A percentile compares a stretch with the other conserved stretches of the same genome.
These are phyloP conservation scores for Flaveria sonorensis DNA, from an alignment of 129 eudicot species.

Conservation along the genomic window DNA sequence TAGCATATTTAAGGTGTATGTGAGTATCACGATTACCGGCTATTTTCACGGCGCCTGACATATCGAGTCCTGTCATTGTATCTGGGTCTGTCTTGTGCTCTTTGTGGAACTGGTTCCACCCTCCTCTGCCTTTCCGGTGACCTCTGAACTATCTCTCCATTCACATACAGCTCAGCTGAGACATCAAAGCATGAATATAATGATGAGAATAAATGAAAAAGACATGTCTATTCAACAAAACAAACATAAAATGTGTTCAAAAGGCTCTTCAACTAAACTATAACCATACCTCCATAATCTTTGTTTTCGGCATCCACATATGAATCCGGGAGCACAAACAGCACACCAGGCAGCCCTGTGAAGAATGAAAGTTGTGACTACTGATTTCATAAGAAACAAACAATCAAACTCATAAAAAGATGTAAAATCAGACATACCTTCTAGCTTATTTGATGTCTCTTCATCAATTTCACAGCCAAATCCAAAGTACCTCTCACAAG, in stretches of 20 bases:
- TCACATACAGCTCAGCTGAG: slow-evolving; percentile 88
- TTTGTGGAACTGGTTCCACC: slow-evolving; percentile 91
- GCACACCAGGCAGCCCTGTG: slow-evolving; percentile 90
- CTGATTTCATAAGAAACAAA: not conserved
- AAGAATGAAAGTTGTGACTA: slow-evolving; percentile 1
- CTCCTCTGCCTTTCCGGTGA: slow-evolving; percentile 96
- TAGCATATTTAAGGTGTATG: slow-evolving; percentile 13
- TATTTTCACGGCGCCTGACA: slow-evolving; percentile 83
- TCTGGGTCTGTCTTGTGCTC: slow-evolving; percentile 87
- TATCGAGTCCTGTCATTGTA: slow-evolving; percentile 91
- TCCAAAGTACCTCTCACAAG: slow-evolving; percentile 94
- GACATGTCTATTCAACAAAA: not conserved
- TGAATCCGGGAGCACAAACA: slow-evolving; percentile 93
- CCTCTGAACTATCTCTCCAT: slow-evolving; percentile 96
- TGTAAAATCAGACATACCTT: slow-evolving; percentile 45
- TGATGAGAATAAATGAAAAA: not conserved
- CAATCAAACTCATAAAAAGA: not conserved
- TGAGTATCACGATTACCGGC: slow-evolving; percentile 38
- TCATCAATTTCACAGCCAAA: slow-evolving; percentile 96
- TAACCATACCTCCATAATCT: slow-evolving; percentile 80
- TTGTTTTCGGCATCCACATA: slow-evolving; percentile 95
- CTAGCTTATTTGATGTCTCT: slow-evolving; percentile 94
- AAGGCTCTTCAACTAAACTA: not conserved
- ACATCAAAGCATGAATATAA: slow-evolving; percentile 6
- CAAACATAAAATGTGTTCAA: not conserved